Evolutionary conservation across 2,329 filamentous ascomycete genomes (phyloP), one percentile per base, ranked within the genome.

Genomic region (Emergomyces africanus): DNA sequence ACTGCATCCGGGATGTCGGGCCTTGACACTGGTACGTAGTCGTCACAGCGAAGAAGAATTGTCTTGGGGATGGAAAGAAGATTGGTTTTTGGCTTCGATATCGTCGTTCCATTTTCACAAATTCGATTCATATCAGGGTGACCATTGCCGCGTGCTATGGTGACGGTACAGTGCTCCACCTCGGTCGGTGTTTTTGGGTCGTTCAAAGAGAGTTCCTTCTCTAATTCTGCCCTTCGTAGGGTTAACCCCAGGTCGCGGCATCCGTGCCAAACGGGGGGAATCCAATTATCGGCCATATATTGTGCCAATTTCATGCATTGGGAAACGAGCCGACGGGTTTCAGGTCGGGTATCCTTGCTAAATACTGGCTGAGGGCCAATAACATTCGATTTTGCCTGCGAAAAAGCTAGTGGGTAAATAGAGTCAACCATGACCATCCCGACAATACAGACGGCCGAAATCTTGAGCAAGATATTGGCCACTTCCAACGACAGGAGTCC

Each of bases 341-440:
- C 61, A 6, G 42, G 37, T 50, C 54, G 59, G 39, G 61, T 58
- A 35, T 57, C 54, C 28, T 50, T 41, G 18, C 57, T 44, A 35
- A 60, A 64, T 10, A 60, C 42, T 28, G 60, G 33, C 50, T 63
- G 57, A 23, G 57, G 46, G 4, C 59, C 54, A 20, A 61, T 57
- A 2, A 62, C 30, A 23, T 57, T 56, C n/a, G 41, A 44, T n/a
- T 28, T 18, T 5, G n/a, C 39, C 28, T 55, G 39, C 9, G 20
- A 51, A 8, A 44, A 30, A 15, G 44, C 41, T 2, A 48, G 55
- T 10, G 64, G 61, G 37, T 62, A 63, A 20, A 64, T 59, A 49
- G 61, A 65, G 42, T 66, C 64, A 18, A 66, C 55, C 64, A 66
- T 66, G 18, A 65, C 59, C 30, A 66, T 62, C 15, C 64, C 64